These are phyloP conservation scores for Styphnolobium japonicum DNA, from an alignment of 306 rosid species.

Conservation along the genomic window DNA sequence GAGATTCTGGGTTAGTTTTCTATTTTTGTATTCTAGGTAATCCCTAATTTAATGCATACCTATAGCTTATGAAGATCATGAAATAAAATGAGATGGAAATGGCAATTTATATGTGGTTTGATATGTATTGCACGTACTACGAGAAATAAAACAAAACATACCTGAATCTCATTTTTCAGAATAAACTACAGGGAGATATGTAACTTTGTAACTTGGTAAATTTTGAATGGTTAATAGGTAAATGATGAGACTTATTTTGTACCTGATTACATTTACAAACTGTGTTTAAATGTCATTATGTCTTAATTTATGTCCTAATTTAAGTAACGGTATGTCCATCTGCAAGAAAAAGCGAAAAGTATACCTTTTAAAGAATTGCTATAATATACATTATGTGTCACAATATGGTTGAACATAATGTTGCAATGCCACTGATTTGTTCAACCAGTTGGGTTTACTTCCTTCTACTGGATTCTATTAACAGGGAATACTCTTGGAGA, in stretches of 20 bases:
- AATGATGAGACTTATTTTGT: background rate
- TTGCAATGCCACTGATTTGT: constrained; percentile 10
- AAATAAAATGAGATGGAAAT: background rate
- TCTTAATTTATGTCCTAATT: background rate
- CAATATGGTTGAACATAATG: constrained; percentile 19
- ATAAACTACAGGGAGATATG: background rate
- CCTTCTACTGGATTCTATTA: constrained; percentile 22
- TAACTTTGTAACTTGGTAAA: background rate
- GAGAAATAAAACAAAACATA: background rate
- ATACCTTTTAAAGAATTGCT: background rate
- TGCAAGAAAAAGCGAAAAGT: background rate
- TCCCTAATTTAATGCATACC: background rate
- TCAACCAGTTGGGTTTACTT: constrained; percentile 12
- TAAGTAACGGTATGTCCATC: background rate
- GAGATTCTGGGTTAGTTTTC: constrained; percentile 95
- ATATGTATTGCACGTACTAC: background rate
- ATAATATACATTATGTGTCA: background rate
- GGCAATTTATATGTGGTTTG: background rate
- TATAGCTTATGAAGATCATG: constrained; percentile 12
- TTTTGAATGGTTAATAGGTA: background rate
- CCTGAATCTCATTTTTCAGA: background rate
- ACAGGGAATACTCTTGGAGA: constrained; percentile 85
- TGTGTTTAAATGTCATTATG: background rate
- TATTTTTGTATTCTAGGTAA: constrained; percentile 33
- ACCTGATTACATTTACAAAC: background rate